Percentiles rank a stretch among this genome's conserved stretches.
Evolutionary conservation across 768 basidiomycete species (phyloP).

Genomic region (Xerocomellus amylosporus): DNA sequence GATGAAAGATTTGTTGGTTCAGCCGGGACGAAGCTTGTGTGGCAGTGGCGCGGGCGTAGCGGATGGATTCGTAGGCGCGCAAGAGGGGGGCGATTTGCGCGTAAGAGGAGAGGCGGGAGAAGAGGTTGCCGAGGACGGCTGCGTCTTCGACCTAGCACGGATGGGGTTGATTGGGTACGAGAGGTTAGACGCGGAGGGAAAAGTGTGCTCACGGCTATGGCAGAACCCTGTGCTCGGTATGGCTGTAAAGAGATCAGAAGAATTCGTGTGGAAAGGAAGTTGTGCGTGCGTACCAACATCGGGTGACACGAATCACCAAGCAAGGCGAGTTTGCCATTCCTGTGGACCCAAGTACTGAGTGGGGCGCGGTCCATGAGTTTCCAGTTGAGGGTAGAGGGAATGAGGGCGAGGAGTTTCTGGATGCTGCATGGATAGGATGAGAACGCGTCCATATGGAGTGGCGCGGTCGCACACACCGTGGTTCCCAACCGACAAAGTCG

Average conservation of each 20-base stretch:
- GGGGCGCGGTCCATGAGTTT: slow-evolving; percentile 49
- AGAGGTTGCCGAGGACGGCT: slow-evolving; percentile 45
- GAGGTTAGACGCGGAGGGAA: background rate
- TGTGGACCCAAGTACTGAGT: slow-evolving; percentile 49
- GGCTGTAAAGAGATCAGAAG: slow-evolving; percentile 31
- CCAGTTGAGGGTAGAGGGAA: slow-evolving; percentile 47
- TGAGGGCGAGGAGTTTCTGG: slow-evolving; percentile 44
- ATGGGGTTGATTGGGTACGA: no score
- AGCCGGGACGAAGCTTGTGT: slow-evolving; percentile 49
- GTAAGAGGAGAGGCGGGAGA: slow-evolving; percentile 43
- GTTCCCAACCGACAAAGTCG: slow-evolving; percentile 49
- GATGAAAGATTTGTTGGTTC: slow-evolving; percentile 55
- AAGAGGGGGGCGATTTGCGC: slow-evolving; percentile 46
- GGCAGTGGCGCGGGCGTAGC: slow-evolving; percentile 45
- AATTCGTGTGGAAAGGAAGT: background rate
- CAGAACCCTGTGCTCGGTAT: slow-evolving; percentile 53
- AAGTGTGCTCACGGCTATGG: slow-evolving; percentile 44
- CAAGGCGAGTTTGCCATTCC: slow-evolving; percentile 40
- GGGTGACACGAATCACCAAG: slow-evolving; percentile 59
- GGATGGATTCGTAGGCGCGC: slow-evolving; percentile 50
- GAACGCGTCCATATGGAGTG: background rate
- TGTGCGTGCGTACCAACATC: slow-evolving; percentile 39
- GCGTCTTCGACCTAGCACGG: slow-evolving; percentile 39
- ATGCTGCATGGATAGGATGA: slow-evolving; percentile 30
- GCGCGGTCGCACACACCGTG: slow-evolving; percentile 35